A percentile compares a stretch with the other conserved stretches of the same genome.
Conservation (phyloP, 805 yeast species). For the Hanseniaspora nectarophila region DNA sequence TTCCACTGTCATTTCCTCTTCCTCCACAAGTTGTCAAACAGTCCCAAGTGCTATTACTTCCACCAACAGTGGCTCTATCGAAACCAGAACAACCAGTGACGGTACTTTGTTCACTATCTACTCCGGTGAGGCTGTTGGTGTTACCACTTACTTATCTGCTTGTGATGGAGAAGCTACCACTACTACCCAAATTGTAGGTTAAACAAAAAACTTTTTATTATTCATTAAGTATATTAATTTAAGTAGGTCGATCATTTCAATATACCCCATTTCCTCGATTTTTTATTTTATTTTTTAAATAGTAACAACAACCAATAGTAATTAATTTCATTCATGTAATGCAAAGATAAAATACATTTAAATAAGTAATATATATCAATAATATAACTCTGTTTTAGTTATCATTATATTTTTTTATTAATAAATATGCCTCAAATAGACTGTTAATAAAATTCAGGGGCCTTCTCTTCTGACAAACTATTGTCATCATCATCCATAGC, state of each 20-base stretch:
- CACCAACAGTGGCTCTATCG: neutral
- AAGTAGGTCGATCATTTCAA: neutral
- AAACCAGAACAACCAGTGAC: neutral
- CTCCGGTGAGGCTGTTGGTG: conserved; percentile 5
- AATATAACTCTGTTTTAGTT: too few species aligned
- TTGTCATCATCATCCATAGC: neutral
- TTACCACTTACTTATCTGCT: neutral
- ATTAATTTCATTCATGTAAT: too few species aligned
- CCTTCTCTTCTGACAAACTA: neutral
- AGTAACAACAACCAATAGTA: neutral
- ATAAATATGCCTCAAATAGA: too few species aligned
- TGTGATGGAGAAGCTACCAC: neutral
- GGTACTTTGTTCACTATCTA: conserved; percentile 4
- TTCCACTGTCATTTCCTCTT: neutral
- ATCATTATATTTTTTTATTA: too few species aligned
- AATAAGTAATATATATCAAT: too few species aligned
- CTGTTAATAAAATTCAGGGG: conserved; percentile 1
- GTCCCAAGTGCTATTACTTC: conserved; percentile 3
- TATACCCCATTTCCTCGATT: too few species aligned
- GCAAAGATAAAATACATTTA: too few species aligned
- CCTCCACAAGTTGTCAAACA: neutral
- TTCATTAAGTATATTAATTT: neutral
- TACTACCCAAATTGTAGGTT: neutral
- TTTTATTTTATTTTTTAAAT: too few species aligned
- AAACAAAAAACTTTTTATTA: neutral